These are phyloP conservation scores for Gloeopeniophorella convolvens DNA, from an alignment of 768 basidiomycete species.

Conservation along the genomic window DNA sequence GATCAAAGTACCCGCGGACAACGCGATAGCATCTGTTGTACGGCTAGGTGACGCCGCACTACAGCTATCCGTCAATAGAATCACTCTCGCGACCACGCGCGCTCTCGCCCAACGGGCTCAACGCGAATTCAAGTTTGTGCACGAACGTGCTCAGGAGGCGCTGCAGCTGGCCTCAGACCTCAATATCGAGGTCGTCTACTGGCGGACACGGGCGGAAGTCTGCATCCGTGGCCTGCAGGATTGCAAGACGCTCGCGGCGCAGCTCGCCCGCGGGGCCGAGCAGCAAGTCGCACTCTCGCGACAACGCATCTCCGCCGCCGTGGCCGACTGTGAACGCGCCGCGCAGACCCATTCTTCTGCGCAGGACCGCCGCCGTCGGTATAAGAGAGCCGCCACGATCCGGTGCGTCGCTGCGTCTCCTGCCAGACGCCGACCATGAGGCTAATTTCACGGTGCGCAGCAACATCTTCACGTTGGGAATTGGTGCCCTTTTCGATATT, in stretches of 20 bases:
- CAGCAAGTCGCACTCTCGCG: background rate
- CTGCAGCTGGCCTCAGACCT: background rate
- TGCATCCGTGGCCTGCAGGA: background rate
- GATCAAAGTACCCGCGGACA: background rate
- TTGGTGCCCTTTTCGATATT: background rate
- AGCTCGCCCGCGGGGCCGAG: background rate
- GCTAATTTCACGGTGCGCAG: background rate
- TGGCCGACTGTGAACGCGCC: background rate
- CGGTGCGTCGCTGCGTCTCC: background rate
- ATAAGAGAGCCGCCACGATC: background rate
- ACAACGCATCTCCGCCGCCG: background rate
- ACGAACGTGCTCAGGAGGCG: background rate
- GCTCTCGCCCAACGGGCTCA: background rate
- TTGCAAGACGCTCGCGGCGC: background rate
- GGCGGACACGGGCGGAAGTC: background rate
- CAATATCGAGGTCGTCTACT: background rate
- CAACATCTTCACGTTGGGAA: background rate
- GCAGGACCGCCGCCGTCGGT: background rate
- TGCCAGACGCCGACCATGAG: background rate
- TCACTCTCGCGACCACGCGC: background rate
- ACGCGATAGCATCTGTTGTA: background rate
- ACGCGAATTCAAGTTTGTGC: background rate
- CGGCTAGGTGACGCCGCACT: background rate
- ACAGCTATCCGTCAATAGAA: background rate
- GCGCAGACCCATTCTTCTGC: background rate